A percentile compares a stretch with the other conserved stretches of the same genome.
Evolutionary conservation across 495 filamentous ascomycete genomes (phyloP).

Genomic region (Penicillium lagena): DNA sequence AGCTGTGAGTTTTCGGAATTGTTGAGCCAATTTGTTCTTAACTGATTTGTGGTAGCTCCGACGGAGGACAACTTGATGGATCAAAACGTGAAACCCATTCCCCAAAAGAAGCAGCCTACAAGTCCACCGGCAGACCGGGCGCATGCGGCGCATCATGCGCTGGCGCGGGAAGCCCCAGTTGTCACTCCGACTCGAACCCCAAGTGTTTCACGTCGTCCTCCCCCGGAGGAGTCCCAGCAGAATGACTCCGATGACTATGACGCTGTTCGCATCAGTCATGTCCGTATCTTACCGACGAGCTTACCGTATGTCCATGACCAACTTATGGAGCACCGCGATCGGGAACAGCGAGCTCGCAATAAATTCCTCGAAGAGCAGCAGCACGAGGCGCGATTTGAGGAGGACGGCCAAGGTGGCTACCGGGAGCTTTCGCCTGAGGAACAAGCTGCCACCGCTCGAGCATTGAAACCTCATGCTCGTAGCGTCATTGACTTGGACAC

Average conservation of each 20-base stretch:
- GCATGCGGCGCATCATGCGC: conserved; percentile 14
- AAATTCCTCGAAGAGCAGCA: conserved; percentile 20
- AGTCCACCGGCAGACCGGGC: conserved; percentile 14
- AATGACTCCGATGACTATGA: conserved; percentile 25
- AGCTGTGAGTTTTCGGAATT: conserved; percentile 55
- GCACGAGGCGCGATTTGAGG: conserved; percentile 30
- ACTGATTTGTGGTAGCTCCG: conserved; percentile 20
- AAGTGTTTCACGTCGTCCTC: conserved; percentile 23
- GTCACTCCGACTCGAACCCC: conserved; percentile 11
- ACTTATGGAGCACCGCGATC: conserved; percentile 69
- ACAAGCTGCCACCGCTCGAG: conserved; percentile 65
- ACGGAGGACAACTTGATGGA: conserved; percentile 35
- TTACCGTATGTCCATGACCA: conserved; percentile 84
- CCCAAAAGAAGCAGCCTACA: conserved; percentile 12
- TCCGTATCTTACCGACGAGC: conserved; percentile 84
- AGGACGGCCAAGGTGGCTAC: conserved; percentile 36
- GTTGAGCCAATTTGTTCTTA: no score
- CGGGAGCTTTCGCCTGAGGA: conserved; percentile 58
- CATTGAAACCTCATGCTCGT: conserved; percentile 75
- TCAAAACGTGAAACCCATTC: conserved; percentile 9
- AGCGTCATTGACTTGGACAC: conserved; percentile 48
- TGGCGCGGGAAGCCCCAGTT: conserved; percentile 10
- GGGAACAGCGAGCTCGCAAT: conserved; percentile 25
- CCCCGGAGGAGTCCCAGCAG: conserved; percentile 19
- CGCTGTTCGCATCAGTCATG: conserved; percentile 56